These are phyloP conservation scores for Ogataea henricii DNA, from an alignment of 805 yeast genomes.

Conservation along the genomic window DNA sequence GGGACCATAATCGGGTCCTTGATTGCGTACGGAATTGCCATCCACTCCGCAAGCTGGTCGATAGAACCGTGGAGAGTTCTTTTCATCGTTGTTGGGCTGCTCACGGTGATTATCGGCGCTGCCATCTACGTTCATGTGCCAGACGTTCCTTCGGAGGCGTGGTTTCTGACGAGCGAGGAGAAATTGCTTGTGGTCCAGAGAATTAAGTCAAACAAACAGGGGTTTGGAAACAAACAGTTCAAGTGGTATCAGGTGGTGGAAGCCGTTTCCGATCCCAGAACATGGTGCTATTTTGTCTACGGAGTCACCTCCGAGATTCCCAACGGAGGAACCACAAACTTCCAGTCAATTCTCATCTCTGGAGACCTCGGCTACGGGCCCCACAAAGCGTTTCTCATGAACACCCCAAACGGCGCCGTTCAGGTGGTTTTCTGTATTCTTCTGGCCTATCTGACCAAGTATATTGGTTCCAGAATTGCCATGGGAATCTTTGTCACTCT, in stretches of 20 bases:
- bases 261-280: constrained; percentile 31
- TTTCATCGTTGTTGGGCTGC: constrained; percentile 54
- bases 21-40: constrained; percentile 35
- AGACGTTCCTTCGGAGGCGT: constrained; percentile 51
- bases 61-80: constrained; percentile 50
- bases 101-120: constrained; percentile 43
- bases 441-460: constrained; percentile 30
- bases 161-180: constrained; percentile 39
- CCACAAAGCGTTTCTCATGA: constrained; percentile 25
- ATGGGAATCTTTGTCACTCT: constrained; percentile 22
- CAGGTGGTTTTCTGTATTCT: constrained; percentile 36
- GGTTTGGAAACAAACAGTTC: constrained; percentile 27
- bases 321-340: constrained; percentile 44
- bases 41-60: constrained; percentile 32
- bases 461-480: constrained; percentile 28
- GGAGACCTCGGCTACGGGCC: constrained; percentile 27
- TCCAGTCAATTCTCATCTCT: constrained; percentile 41
- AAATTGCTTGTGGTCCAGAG: constrained; percentile 37
- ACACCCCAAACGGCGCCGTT: constrained; percentile 32
- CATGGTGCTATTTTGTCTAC: constrained; percentile 47
- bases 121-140: constrained; percentile 46
- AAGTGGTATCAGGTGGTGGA: constrained; percentile 25
- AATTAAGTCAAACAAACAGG: constrained; percentile 23
- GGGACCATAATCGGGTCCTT: constrained; percentile 50
- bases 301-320: constrained; percentile 29